Conservation (phyloP, 139 green algal genomes). For the Chlorella sp. region DNA sequence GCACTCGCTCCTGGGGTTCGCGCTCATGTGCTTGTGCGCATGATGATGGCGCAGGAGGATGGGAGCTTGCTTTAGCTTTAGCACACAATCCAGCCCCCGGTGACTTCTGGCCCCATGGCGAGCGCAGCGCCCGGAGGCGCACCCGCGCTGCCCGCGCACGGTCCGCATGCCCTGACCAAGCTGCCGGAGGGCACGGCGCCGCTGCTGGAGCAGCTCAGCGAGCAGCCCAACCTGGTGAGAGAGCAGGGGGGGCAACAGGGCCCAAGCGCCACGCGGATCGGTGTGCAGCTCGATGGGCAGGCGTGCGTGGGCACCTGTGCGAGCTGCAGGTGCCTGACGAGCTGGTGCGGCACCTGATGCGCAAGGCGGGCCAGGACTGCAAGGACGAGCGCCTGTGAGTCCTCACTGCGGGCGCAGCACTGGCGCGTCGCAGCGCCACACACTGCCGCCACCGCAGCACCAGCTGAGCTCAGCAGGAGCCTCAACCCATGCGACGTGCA, state of each 20-base stretch:
- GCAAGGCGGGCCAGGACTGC: slow-evolving; percentile 18
- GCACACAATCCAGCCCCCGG: no score
- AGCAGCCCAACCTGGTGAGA: slow-evolving; percentile 13
- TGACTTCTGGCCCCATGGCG: no score
- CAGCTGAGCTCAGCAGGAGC: not conserved
- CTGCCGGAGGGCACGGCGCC: slow-evolving; percentile 14
- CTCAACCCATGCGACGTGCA: not conserved
- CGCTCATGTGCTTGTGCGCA: no score
- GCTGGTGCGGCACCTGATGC: slow-evolving; percentile 20
- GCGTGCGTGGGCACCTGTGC: not conserved
- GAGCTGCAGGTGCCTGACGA: slow-evolving; percentile 25
- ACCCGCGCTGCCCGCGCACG: no score
- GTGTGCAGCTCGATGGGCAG: not conserved
- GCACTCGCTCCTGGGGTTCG: no score
- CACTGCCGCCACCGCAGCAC: not conserved
- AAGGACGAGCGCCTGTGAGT: slow-evolving; percentile 16
- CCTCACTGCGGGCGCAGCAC: no score
- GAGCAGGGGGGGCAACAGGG: no score
- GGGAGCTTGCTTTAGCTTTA: no score
- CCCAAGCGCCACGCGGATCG: not conserved
- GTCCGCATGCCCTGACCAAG: no score
- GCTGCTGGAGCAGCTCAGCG: slow-evolving; percentile 13
- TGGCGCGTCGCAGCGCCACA: no score
- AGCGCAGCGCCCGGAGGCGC: no score
- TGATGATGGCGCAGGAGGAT: no score